phyloP scores from a whole-genome alignment of 768 basidiomycete species.

The Podaxis rugospora region DNA sequence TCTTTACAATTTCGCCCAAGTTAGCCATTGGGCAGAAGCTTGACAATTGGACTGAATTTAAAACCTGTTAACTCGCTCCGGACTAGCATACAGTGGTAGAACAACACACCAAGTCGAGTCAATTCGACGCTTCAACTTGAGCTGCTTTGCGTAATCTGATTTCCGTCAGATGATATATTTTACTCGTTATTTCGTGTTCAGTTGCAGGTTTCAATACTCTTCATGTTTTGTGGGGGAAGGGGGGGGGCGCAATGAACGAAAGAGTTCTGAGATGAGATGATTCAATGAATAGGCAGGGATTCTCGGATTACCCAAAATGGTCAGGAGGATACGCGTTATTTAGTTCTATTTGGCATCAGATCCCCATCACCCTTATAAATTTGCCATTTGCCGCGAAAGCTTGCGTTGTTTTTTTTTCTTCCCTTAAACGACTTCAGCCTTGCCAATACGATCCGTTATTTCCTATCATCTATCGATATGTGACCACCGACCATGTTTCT shows the following conservation, averaged over 20 bases:
- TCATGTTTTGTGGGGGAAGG: background rate
- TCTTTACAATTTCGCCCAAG: conserved; percentile 43
- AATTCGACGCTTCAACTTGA: background rate
- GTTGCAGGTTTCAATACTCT: background rate
- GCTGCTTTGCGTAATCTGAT: background rate
- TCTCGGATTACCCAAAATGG: background rate
- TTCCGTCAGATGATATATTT: too few species aligned
- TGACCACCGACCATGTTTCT: background rate
- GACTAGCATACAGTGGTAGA: too few species aligned
- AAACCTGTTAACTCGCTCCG: background rate
- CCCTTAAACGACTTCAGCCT: background rate
- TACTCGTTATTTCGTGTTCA: background rate
- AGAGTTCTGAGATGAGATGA: background rate
- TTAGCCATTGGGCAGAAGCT: conserved; percentile 19
- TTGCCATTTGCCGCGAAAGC: background rate
- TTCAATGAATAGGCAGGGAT: background rate
- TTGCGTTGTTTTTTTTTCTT: background rate
- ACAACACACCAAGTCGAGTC: background rate
- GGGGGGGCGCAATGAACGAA: too few species aligned
- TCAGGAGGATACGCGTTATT: conserved; percentile 15
- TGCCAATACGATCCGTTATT: background rate
- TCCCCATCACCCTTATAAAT: background rate
- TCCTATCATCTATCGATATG: background rate
- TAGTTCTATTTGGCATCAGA: conserved; percentile 17
- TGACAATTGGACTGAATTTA: background rate